Evolutionary conservation across 768 basidiomycete species (phyloP), one percentile per base, ranked within the genome.

Genomic region (Panus rudis): DNA sequence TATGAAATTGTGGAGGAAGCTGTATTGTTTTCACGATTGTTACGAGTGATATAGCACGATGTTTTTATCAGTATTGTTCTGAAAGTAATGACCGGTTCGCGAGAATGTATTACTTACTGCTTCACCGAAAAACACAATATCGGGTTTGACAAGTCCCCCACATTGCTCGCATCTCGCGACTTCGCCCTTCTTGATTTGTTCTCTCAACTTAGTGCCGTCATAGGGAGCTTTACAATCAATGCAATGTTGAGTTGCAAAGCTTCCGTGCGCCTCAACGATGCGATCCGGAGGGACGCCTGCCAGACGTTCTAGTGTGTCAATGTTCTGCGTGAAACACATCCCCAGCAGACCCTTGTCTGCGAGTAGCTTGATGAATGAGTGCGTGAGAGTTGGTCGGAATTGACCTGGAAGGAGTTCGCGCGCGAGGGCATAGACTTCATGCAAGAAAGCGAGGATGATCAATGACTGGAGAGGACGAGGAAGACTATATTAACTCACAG

Each of bases 231-330:
- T 49, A 60, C 96, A 99, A 6, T 78, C 67, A 13, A 97, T 78
- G 52, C 96, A 99, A 40, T 78, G 71, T 42, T 94, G 88, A 2
- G 71, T 65, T 0, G 94, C 94, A 52, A 98, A 99, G 52, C 88
- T 92, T 3, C 94, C 96, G 56, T 99, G 96, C 0, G 96, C 96
- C 65, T 98, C 94, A 37, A 98, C 72, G 47, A 98, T 81, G 58
- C 79, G 79, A 24, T 75, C 63, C 1, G 62, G 70, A 0, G 86
- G 79, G 0, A 96, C 73, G 4, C 89, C 89, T 0, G 91, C 89
- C 4, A 79, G 72, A 2, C 87, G 75, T 58, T 97, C 94, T 12
- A 97, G 76, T 0, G 91, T 93, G 59, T 97, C 93, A 43, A 92
- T 92, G 56, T 92, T 93, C 62, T 92, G 92, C 4, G 90, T 91